Evolutionary conservation across 768 basidiomycete species (phyloP), one percentile per base, ranked within the genome.

Genomic region (Mrakia gelida): DNA sequence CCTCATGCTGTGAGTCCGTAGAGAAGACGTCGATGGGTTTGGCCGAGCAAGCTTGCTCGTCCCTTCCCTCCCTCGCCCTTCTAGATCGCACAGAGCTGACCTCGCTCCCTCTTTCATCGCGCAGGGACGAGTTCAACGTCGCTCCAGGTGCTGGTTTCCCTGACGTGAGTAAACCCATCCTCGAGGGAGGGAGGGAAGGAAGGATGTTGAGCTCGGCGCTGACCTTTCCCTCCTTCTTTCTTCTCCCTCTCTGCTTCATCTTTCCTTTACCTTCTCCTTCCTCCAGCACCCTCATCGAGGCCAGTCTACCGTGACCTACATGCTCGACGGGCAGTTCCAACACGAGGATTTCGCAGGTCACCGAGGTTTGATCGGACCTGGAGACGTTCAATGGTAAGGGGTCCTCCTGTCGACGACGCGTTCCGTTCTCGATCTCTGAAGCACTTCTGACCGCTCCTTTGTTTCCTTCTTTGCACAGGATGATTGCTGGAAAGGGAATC

Each of bases 291-390:
- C 95, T 3, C 95, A 95, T 84, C 88, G 94, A 26, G 95, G 94
- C 26, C 71, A 78, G 79, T 54, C 83, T 0, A 86, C 85, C 15
- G 82, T 86, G 5, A 95, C 94, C 0, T 96, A 96, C 84, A 91
- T 97, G 90, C 86, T 94, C 0, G 87, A 92, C 85, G 94, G 93
- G 1, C 16, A n/a, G 75, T 91, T 91, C 81, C 87, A 88, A 75
- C 96, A 98, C 81, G 96, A 98, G 85, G 96, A 98, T 83, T 95
- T 93, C 32, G 90, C 90, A 2, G 95, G 84, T 23, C 82, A 85
- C 71, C 30, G 71, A 9, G 84, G 84, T 62, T 77, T 80, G 77
- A 52, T 84, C 75, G 80, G 81, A 76, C 30, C 62, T 28, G 74
- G 95, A 5, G 96, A 94, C 71, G 91, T 97, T 2, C 95, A 98